Conservation (phyloP, 139 green algal species). For the Trebouxia sp. region DNA sequence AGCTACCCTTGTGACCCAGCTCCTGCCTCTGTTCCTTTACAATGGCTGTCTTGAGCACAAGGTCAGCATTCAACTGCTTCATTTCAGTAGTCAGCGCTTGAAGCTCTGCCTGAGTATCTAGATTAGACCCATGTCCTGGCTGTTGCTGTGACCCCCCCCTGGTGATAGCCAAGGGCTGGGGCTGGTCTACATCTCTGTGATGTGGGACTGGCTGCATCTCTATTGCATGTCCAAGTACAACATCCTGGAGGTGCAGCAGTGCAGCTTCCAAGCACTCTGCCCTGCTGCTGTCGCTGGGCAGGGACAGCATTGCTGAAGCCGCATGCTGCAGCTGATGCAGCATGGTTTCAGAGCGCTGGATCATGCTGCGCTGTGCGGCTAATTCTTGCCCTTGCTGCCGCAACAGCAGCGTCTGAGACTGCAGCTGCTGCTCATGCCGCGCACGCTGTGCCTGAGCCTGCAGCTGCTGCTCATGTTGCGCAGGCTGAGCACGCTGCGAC, state of each 20-base stretch:
- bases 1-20: not conserved
- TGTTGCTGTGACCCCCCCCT: no score
- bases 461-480: not conserved
- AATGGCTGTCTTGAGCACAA: not conserved
- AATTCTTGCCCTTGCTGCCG: conserved; percentile 1
- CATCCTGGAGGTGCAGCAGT: no score
- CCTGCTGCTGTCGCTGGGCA: no score
- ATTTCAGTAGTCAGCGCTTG: not conserved
- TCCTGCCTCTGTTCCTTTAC: not conserved
- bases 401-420: not conserved
- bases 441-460: not conserved
- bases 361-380: not conserved
- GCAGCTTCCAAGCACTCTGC: not conserved
- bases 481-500: not conserved
- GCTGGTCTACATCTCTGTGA: no score
- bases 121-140: no score
- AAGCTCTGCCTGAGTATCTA: not conserved
- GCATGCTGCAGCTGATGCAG: not conserved
- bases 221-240: no score
- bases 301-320: no score
- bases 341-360: not conserved
- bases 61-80: not conserved
- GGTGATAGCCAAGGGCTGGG: no score
- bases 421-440: not conserved
- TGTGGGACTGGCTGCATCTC: no score